Percentiles rank a stretch among this genome's conserved stretches.
These are phyloP conservation scores for Fusarium aywerte DNA, from an alignment of 2,329 filamentous ascomycete genomes.

Conservation along the genomic window DNA sequence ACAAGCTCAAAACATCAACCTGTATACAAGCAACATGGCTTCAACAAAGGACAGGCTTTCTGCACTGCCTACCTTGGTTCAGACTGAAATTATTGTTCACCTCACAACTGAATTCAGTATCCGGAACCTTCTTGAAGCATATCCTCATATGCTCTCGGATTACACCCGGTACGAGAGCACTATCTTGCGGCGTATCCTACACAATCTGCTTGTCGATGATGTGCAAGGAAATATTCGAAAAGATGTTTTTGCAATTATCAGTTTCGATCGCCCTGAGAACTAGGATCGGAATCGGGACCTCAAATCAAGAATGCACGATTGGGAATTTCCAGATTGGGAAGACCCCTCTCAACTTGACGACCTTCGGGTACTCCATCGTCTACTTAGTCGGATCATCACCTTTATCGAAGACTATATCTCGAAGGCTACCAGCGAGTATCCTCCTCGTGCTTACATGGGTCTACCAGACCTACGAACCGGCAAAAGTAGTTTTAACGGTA, in stretches of 20 bases:
- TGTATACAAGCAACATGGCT: neutral
- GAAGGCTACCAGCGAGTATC: neutral
- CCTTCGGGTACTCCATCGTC: neutral
- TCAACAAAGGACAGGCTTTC: neutral
- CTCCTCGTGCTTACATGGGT: neutral
- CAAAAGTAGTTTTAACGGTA: neutral
- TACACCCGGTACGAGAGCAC: neutral
- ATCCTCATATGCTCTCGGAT: neutral
- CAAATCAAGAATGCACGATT: too few relatives aligned
- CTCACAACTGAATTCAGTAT: neutral
- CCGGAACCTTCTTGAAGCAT: neutral
- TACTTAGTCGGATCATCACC: neutral
- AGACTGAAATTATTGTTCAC: neutral
- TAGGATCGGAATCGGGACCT: fast-evolving
- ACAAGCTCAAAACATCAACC: fast-evolving
- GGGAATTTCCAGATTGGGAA: too few relatives aligned
- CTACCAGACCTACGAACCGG: neutral
- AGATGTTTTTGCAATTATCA: neutral
- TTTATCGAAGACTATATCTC: neutral
- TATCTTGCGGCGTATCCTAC: neutral
- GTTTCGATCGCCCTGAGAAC: fast-evolving
- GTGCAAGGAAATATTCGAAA: neutral
- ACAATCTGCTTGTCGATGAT: neutral
- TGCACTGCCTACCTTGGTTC: neutral
- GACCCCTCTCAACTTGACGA: neutral